Percentiles rank a stretch among this genome's conserved stretches.
Evolutionary conservation across 805 yeast genomes (phyloP).

Genomic region (Teunomyces panamensis): DNA sequence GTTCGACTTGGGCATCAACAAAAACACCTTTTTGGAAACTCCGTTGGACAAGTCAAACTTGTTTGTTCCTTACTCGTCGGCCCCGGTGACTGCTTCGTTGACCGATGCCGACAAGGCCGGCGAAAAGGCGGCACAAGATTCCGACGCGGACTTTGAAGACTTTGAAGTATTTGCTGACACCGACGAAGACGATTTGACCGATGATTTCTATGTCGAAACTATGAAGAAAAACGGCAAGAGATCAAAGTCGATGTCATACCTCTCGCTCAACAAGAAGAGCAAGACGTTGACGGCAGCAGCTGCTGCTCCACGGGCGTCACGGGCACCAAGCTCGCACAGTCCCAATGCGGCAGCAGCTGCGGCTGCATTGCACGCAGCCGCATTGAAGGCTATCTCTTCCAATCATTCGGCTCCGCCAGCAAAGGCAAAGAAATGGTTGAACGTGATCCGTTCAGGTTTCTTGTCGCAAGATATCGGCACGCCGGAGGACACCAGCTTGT

Average conservation of each 20-base stretch:
- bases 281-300: constrained; percentile 70
- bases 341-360: constrained; percentile 72
- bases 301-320: constrained; percentile 78
- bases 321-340: constrained; percentile 52
- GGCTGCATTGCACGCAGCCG: constrained; percentile 70
- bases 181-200: constrained; percentile 25
- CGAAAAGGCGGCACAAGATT: constrained; percentile 16
- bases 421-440: constrained; percentile 55
- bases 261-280: constrained; percentile 48
- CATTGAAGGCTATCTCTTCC: constrained; percentile 47
- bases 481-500: constrained; percentile 75
- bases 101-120: constrained; percentile 20
- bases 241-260: constrained; percentile 63
- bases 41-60: constrained; percentile 42
- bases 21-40: constrained; percentile 42
- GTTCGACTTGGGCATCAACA: constrained; percentile 47
- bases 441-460: constrained; percentile 73
- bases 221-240: constrained; percentile 50
- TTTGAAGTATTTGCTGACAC: constrained; percentile 45
- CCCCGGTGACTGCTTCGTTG: constrained; percentile 74
- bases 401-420: constrained; percentile 16
- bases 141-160: constrained; percentile 49
- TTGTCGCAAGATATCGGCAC: constrained; percentile 72
- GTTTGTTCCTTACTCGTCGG: constrained; percentile 67
- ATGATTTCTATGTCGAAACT: constrained; percentile 37